phyloP scores from a whole-genome alignment of 768 basidiomycete genomes.

The Phlebiopsis flavidoalba region DNA sequence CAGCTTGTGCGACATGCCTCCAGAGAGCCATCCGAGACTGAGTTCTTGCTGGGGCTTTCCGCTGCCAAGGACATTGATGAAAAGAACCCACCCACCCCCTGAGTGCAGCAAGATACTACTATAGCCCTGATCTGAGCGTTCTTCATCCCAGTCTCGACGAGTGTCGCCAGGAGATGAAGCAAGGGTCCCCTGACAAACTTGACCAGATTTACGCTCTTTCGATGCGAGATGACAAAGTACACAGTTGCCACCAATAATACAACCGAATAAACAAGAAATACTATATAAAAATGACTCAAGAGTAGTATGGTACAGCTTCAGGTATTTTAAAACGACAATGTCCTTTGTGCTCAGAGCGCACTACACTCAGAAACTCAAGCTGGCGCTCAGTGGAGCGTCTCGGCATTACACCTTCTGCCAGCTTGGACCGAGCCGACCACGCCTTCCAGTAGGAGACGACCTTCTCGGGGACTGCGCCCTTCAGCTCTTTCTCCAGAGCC shows the following conservation, averaged over 20 bases:
- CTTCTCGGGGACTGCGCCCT: conserved; percentile 31
- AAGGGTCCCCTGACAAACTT: conserved; percentile 24
- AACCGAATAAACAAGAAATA: too few species aligned
- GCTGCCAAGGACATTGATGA: conserved; percentile 59
- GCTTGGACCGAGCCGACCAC: conserved; percentile 41
- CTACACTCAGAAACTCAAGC: background rate
- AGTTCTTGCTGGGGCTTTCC: conserved; percentile 58
- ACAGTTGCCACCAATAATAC: too few species aligned
- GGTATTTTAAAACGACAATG: too few species aligned
- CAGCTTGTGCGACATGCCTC: conserved; percentile 63
- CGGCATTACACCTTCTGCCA: conserved; percentile 31
- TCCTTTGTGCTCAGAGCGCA: too few species aligned
- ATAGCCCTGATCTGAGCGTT: background rate
- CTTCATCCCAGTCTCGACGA: conserved; percentile 45
- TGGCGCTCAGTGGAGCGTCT: conserved; percentile 37
- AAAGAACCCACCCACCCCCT: too few species aligned
- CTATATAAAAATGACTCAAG: too few species aligned
- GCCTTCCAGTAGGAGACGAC: conserved; percentile 37
- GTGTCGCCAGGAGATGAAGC: conserved; percentile 60
- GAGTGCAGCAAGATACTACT: conserved; percentile 27
- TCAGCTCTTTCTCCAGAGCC: conserved; percentile 36
- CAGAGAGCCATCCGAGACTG: conserved; percentile 58
- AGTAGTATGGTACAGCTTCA: too few species aligned
- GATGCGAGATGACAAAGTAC: background rate
- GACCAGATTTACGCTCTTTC: background rate